Evolutionary conservation across 768 basidiomycete genomes (phyloP).

Genomic region (Boletus pseudo-olivaceus): DNA sequence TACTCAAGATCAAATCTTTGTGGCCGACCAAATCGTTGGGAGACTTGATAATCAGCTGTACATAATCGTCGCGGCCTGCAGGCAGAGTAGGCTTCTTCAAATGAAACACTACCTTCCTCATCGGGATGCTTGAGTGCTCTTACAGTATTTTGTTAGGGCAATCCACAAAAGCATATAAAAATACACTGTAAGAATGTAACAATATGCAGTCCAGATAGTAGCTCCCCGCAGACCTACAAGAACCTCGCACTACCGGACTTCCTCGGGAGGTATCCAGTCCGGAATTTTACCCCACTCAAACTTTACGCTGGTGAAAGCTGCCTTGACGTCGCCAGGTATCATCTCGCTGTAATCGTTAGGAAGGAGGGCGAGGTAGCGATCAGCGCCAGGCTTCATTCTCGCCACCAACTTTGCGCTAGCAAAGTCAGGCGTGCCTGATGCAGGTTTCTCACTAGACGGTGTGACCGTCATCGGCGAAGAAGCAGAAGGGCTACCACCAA

Average conservation of each 20-base stretch:
- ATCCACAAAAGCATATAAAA: not conserved
- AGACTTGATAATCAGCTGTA: conserved; percentile 11
- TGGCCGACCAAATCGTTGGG: conserved; percentile 3
- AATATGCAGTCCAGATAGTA: not conserved
- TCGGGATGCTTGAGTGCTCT: conserved; percentile 3
- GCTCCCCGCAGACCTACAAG: not conserved
- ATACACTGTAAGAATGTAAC: conserved; percentile 1
- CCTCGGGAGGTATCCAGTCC: conserved; percentile 69
- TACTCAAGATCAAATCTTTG: not conserved
- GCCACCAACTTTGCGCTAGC: conserved; percentile 27
- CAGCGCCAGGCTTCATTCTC: conserved; percentile 42
- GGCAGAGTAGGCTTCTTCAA: not conserved
- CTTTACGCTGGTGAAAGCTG: conserved; percentile 51
- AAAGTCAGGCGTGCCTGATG: conserved; percentile 33
- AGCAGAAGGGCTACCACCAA: conserved; percentile 25
- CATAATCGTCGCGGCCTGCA: not conserved
- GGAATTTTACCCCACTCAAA: conserved; percentile 73
- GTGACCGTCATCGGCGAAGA: conserved; percentile 24
- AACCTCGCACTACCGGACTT: conserved; percentile 41
- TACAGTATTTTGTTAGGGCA: not conserved
- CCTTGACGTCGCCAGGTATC: conserved; percentile 47
- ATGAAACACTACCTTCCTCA: conserved; percentile 8
- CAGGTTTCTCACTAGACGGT: conserved; percentile 19
- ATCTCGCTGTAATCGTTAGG: conserved; percentile 57
- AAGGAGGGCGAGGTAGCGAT: conserved; percentile 54